phyloP scores from a whole-genome alignment of 2,329 filamentous ascomycete genomes.

The Ophiocordyceps unilateralis region DNA sequence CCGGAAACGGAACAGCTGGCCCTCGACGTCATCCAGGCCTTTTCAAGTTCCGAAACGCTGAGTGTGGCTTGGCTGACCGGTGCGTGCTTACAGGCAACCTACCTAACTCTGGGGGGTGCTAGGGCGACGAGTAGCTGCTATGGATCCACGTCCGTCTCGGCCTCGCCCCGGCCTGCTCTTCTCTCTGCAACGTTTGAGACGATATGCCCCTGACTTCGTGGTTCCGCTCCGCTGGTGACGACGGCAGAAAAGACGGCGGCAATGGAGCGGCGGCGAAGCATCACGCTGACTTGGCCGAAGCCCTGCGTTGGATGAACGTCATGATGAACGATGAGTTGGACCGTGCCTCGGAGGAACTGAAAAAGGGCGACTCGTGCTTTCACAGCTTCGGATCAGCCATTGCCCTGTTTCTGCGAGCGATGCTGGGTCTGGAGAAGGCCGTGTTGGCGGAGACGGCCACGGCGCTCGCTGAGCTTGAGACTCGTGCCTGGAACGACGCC shows the following conservation, averaged over 20 bases:
- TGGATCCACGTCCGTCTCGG: background rate
- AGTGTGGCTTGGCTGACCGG: background rate
- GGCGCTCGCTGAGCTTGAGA: slow-evolving; percentile 59
- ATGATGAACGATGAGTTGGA: slow-evolving; percentile 88
- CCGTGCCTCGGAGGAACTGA: slow-evolving; percentile 57
- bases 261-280: slow-evolving; percentile 15
- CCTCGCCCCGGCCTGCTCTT: background rate
- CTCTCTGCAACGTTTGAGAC: background rate
- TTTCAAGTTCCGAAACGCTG: background rate
- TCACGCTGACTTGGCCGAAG: slow-evolving; percentile 38
- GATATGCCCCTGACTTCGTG: background rate
- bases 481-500: slow-evolving; percentile 57
- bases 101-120: background rate
- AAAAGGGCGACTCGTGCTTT: slow-evolving; percentile 64
- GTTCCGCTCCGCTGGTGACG: background rate
- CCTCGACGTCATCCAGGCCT: background rate
- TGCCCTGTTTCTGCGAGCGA: slow-evolving; percentile 68
- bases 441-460: slow-evolving; percentile 70
- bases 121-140: background rate
- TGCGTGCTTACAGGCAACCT: background rate
- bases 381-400: slow-evolving; percentile 72
- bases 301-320: slow-evolving; percentile 46
- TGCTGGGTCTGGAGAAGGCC: slow-evolving; percentile 81
- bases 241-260: slow-evolving; percentile 8
- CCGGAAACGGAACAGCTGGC: background rate